Conservation (phyloP, 495 filamentous ascomycete species). For the Podospora pseudopauciseta region DNA sequence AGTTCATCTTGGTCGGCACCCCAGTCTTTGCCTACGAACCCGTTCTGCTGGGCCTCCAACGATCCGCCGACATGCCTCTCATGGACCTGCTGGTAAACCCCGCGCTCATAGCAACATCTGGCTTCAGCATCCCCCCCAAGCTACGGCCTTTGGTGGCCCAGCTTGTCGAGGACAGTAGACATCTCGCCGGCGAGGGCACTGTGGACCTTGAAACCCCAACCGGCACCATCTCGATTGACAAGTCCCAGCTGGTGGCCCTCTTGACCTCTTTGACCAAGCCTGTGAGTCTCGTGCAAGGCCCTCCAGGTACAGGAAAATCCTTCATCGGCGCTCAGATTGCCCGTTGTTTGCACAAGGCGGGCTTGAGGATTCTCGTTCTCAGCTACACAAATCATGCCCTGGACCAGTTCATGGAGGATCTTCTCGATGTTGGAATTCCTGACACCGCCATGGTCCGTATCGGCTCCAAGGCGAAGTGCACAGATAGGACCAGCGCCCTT, state of each 20-base stretch:
- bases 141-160: background rate
- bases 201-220: conserved; percentile 9
- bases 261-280: conserved; percentile 49
- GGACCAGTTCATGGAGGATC: conserved; percentile 70
- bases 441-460: conserved; percentile 58
- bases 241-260: conserved; percentile 57
- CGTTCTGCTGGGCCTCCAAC: conserved; percentile 58
- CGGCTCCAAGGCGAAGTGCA: conserved; percentile 56
- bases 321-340: conserved; percentile 69
- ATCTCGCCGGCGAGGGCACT: background rate
- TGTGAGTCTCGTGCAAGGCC: conserved; percentile 69
- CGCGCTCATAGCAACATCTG: background rate
- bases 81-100: conserved; percentile 46
- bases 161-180: background rate
- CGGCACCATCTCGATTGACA: conserved; percentile 46
- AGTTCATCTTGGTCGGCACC: conserved; percentile 59
- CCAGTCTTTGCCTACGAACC: conserved; percentile 72
- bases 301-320: conserved; percentile 79
- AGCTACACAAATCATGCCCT: conserved; percentile 69
- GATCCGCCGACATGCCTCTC: conserved; percentile 52
- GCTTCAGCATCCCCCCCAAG: background rate
- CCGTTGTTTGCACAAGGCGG: conserved; percentile 53
- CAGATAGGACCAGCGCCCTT: conserved; percentile 45
- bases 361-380: conserved; percentile 58
- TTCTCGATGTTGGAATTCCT: conserved; percentile 60